phyloP scores from a whole-genome alignment of 2,329 filamentous ascomycete genomes.

The Acephala macrosclerotiorum region DNA sequence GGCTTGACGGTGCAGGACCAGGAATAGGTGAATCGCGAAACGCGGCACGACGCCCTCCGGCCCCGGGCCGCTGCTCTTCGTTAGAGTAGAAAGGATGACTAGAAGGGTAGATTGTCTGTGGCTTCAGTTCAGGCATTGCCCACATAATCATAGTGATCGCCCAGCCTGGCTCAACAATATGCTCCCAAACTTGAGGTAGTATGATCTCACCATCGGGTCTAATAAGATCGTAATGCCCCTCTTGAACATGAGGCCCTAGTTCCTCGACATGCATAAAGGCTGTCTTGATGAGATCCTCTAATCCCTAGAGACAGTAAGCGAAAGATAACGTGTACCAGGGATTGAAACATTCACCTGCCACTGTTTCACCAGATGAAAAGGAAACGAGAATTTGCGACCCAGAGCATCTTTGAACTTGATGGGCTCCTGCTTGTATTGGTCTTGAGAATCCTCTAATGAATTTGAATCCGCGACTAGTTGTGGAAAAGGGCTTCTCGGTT shows the following conservation, averaged over 20 bases:
- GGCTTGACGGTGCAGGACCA: no score
- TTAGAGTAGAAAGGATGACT: slow-evolving; percentile 24
- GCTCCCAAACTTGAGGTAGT: slow-evolving; percentile 82
- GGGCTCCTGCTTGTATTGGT: slow-evolving; percentile 51
- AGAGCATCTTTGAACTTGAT: slow-evolving; percentile 93
- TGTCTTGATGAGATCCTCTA: slow-evolving; percentile 87
- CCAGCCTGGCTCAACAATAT: slow-evolving; percentile 81
- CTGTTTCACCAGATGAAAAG: slow-evolving; percentile 82
- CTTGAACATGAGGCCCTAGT: slow-evolving; percentile 77
- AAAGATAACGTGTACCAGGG: slow-evolving; percentile 20
- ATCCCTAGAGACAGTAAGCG: slow-evolving; percentile 64
- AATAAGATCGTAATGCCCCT: slow-evolving; percentile 81
- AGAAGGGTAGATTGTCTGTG: slow-evolving; percentile 12
- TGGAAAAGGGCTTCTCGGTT: no score
- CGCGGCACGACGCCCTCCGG: slow-evolving; percentile 20
- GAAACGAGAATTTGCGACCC: slow-evolving; percentile 90
- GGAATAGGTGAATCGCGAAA: no score
- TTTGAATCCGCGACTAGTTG: no score
- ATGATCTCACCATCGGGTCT: slow-evolving; percentile 85
- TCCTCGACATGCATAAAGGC: slow-evolving; percentile 83
- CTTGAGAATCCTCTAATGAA: neutral
- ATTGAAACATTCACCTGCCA: slow-evolving; percentile 71
- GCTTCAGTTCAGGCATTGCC: slow-evolving; percentile 59
- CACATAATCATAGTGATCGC: slow-evolving; percentile 73
- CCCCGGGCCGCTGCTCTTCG: slow-evolving; percentile 8